Percentiles rank a stretch among this genome's conserved stretches.
phyloP scores from a whole-genome alignment of 208 protist species.

The Crithidia mellificae region DNA sequence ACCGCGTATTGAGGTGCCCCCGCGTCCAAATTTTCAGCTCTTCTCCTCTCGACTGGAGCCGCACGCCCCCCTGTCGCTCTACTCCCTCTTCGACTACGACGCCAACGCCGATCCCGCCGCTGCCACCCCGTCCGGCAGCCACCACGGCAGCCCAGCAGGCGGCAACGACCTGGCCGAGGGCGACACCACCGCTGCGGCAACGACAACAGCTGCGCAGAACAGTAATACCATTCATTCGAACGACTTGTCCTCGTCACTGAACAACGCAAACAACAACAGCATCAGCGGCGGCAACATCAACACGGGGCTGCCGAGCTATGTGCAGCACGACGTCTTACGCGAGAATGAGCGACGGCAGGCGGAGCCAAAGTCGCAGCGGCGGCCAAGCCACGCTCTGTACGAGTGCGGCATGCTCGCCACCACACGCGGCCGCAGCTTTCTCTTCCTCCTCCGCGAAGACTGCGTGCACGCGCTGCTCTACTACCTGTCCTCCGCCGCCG shows the following conservation, averaged over 20 bases:
- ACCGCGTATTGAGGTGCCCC: conserved; percentile 24
- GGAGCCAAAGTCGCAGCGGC: conserved; percentile 25
- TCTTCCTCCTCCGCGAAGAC: conserved; percentile 43
- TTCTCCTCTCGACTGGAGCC: conserved; percentile 47
- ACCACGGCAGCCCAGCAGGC: neutral
- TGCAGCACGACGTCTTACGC: conserved; percentile 32
- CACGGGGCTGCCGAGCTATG: conserved; percentile 25
- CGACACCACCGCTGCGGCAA: neutral
- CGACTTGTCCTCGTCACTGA: too few relatives aligned
- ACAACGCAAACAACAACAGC: too few relatives aligned
- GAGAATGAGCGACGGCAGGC: conserved; percentile 37
- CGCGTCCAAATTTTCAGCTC: conserved; percentile 37
- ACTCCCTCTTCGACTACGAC: conserved; percentile 38
- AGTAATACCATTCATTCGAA: too few relatives aligned
- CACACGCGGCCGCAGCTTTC: conserved; percentile 44
- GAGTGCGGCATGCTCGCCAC: conserved; percentile 45
- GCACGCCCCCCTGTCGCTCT: conserved; percentile 35
- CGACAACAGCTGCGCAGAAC: neutral
- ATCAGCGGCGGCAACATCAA: too few relatives aligned
- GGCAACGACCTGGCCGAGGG: too few relatives aligned
- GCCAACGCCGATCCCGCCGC: conserved; percentile 1
- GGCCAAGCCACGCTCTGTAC: conserved; percentile 40
- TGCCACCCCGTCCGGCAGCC: neutral
- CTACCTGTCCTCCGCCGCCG: conserved; percentile 45
- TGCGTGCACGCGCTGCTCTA: conserved; percentile 40